Conservation (phyloP, 1,284 basidiomycete genomes). For the Cystobasidium slooffiae region DNA sequence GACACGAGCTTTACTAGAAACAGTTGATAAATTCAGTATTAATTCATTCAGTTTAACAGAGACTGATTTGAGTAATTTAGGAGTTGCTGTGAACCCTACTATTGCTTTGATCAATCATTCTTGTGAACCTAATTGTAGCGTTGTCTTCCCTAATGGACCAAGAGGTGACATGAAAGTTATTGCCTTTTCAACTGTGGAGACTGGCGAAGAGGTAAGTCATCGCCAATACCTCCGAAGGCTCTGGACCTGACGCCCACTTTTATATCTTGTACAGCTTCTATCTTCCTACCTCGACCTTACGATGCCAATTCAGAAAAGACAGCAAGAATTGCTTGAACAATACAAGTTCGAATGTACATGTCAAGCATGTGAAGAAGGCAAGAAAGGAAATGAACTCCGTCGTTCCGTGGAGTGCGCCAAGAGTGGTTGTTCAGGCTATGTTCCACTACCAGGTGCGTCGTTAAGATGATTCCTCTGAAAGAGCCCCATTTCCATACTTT, state of each 20-base stretch:
- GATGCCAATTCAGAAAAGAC: constrained; percentile 67
- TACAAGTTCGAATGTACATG: constrained; percentile 83
- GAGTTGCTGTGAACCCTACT: constrained; percentile 75
- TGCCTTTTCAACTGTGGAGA: constrained; percentile 68
- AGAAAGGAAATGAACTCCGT: constrained; percentile 66
- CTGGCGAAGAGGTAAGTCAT: constrained; percentile 69
- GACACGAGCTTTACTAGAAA: constrained; percentile 7
- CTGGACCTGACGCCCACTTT: neutral
- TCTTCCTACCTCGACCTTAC: constrained; percentile 87
- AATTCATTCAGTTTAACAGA: constrained; percentile 85
- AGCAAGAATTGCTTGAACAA: constrained; percentile 67
- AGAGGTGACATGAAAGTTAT: constrained; percentile 69
- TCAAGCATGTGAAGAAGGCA: constrained; percentile 61
- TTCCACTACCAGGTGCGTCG: constrained; percentile 59
- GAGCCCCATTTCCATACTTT: neutral
- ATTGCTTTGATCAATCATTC: constrained; percentile 87
- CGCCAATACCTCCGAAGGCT: neutral
- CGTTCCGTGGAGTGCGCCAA: constrained; percentile 66
- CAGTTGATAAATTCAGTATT: constrained; percentile 69
- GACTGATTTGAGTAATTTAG: constrained; percentile 74
- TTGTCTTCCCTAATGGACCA: constrained; percentile 77
- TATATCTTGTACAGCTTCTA: constrained; percentile 51
- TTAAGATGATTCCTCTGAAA: neutral
- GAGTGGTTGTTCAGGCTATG: constrained; percentile 53
- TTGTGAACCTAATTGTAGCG: constrained; percentile 85